Evolutionary conservation across 2,329 filamentous ascomycete genomes (phyloP), one percentile per base, ranked within the genome.

Genomic region (Phoma sp.): DNA sequence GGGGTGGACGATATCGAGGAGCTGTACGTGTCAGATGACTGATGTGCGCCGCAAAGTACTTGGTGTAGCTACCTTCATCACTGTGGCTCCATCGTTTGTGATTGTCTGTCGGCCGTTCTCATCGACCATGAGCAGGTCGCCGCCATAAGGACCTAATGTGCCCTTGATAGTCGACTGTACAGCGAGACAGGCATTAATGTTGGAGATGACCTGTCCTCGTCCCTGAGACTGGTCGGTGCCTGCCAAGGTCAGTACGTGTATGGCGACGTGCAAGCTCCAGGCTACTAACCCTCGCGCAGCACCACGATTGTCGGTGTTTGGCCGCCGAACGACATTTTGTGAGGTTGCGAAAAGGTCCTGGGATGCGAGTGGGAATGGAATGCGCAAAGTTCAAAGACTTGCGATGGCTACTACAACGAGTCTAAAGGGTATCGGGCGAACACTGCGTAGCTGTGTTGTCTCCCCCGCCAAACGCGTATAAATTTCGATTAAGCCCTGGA

Each of bases 221-320:
- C 95, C 95, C 79, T 99, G 95, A 47, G 95, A 98, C 69, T 92
- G 87, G 78, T 99, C 95, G 81, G 95, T 99, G 71, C 95, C 95
- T 97, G 70, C 32, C 48, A 30, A 38, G 33, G 47, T 74, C 48
- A 74, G 67, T 50, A 51, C n/a, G n/a, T 49, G 34, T 59, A 32
- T n/a, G 23, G 34, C 15, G 21, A 23, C 39, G 15, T 43, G 51
- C 34, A 52, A 68, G 60, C 60, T 71, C 47, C 52, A 32, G 60
- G 60, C 50, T 66, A 83, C 88, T 76, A 75, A 96, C 93, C 93
- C 84, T 97, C 93, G 83, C 95, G 96, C 74, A 98, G 87, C 82
- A 98, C 93, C 79, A 98, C 92, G 77, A 97, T 97, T 69, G 93
- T 97, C 77, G 93, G 93, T 75, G 93, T 95, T 80, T 97, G 93